phyloP scores from a whole-genome alignment of 108 stramenopile species.

The Chaetoceros muelleri region DNA sequence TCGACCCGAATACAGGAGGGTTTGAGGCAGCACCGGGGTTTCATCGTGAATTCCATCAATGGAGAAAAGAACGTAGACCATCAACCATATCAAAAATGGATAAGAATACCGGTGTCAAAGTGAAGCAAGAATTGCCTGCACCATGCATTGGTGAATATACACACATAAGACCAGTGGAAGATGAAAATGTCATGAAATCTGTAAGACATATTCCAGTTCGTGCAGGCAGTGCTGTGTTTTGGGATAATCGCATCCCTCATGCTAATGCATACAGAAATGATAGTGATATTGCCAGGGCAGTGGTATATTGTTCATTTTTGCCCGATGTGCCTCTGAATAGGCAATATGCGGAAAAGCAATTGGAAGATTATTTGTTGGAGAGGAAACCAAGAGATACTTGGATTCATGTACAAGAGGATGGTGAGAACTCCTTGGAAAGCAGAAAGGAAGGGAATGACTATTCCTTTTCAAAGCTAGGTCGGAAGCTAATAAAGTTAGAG shows the following conservation, averaged over 20 bases:
- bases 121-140: conserved; percentile 8
- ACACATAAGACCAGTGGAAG: conserved; percentile 78
- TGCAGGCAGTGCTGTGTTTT: conserved; percentile 80
- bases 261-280: conserved; percentile 74
- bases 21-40: conserved; percentile 89
- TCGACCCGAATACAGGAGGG: conserved; percentile 72
- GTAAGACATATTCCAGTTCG: conserved; percentile 67
- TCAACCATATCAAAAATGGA: conserved; percentile 9
- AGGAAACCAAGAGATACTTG: conserved; percentile 47
- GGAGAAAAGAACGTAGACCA: conserved; percentile 35
- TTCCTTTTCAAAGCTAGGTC: conserved; percentile 16
- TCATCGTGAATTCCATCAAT: conserved; percentile 74
- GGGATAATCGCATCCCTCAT: conserved; percentile 89
- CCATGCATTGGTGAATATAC: conserved; percentile 89
- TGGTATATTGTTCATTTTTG: conserved; percentile 82
- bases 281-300: conserved; percentile 45
- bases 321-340: conserved; percentile 75
- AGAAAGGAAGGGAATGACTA: no score
- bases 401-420: conserved; percentile 21
- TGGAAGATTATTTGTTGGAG: conserved; percentile 24
- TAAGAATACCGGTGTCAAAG: background rate
- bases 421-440: background rate
- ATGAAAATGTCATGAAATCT: conserved; percentile 50
- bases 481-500: conserved; percentile 28
- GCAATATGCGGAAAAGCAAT: conserved; percentile 54